Evolutionary conservation across 1,139 yeast genomes (phyloP).

Genomic region (Lodderomyces theae): DNA sequence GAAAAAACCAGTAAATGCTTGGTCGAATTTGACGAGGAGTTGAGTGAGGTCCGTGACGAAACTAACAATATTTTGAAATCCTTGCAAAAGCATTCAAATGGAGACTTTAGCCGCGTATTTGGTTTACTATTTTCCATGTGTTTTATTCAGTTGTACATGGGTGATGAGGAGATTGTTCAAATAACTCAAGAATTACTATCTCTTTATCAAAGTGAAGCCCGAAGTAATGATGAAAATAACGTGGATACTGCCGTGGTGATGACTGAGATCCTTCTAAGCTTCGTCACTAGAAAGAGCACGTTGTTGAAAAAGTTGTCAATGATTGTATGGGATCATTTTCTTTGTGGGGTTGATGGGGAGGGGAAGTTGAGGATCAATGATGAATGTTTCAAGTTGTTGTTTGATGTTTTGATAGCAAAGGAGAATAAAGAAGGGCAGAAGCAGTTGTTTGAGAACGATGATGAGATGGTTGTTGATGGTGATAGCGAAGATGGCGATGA

Average conservation of each 20-base stretch:
- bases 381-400: conserved; percentile 55
- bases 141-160: conserved; percentile 72
- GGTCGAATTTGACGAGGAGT: conserved; percentile 54
- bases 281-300: conserved; percentile 69
- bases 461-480: conserved; percentile 26
- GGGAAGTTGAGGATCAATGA: conserved; percentile 34
- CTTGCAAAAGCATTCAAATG: conserved; percentile 36
- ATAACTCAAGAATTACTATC: conserved; percentile 70
- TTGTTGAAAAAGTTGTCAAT: conserved; percentile 69
- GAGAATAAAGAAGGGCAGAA: conserved; percentile 85
- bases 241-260: conserved; percentile 56
- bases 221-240: conserved; percentile 20
- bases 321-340: conserved; percentile 68
- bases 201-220: conserved; percentile 42
- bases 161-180: conserved; percentile 75
- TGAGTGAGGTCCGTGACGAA: conserved; percentile 46
- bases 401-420: conserved; percentile 65
- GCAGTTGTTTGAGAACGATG: conserved; percentile 67
- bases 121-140: conserved; percentile 79
- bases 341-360: conserved; percentile 30
- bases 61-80: conserved; percentile 49
- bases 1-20: conserved; percentile 26
- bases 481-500: conserved; percentile 27
- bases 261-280: conserved; percentile 76
- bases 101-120: conserved; percentile 39